Evolutionary conservation across 306 rosid species (phyloP).

Genomic region (Boehmeria nivea): DNA sequence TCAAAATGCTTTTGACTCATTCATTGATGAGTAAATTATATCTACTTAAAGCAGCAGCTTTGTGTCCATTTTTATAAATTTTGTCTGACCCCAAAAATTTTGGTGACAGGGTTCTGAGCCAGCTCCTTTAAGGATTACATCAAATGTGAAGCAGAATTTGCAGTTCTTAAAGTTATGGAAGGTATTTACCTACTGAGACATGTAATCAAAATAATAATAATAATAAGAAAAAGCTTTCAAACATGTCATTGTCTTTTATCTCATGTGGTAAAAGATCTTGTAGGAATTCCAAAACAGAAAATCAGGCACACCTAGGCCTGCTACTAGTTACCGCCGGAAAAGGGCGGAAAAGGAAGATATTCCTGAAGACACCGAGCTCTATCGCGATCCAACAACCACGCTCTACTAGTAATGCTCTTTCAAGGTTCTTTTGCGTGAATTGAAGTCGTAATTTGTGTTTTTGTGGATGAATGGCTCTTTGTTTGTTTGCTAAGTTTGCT

Average conservation of each 20-base stretch:
- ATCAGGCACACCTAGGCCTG: conserved; percentile 54
- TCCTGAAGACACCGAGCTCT: conserved; percentile 40
- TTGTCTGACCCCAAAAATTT: conserved; percentile 1
- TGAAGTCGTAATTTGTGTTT: background rate
- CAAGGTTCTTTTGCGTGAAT: conserved; percentile 15
- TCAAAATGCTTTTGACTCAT: background rate
- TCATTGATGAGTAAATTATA: background rate
- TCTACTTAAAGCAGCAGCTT: background rate
- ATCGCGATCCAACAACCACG: conserved; percentile 63
- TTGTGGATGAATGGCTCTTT: conserved; percentile 2
- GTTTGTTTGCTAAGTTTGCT: conserved; percentile 14
- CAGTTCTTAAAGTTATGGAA: conserved; percentile 68
- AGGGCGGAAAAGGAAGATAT: conserved; percentile 59
- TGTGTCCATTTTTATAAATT: background rate
- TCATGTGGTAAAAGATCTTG: conserved; percentile 17
- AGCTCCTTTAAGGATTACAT: conserved; percentile 70
- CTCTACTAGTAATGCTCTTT: conserved; percentile 64
- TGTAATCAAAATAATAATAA: too few species aligned
- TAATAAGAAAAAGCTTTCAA: background rate
- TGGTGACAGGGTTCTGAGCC: conserved; percentile 45
- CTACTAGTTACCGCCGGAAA: conserved; percentile 84
- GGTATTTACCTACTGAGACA: too few species aligned
- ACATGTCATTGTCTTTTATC: background rate
- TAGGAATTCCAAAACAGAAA: conserved; percentile 71
- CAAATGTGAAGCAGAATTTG: conserved; percentile 84